Evolutionary conservation across 2,329 filamentous ascomycete species (phyloP), one percentile per base, ranked within the genome.

Genomic region (Penicillium sp.): DNA sequence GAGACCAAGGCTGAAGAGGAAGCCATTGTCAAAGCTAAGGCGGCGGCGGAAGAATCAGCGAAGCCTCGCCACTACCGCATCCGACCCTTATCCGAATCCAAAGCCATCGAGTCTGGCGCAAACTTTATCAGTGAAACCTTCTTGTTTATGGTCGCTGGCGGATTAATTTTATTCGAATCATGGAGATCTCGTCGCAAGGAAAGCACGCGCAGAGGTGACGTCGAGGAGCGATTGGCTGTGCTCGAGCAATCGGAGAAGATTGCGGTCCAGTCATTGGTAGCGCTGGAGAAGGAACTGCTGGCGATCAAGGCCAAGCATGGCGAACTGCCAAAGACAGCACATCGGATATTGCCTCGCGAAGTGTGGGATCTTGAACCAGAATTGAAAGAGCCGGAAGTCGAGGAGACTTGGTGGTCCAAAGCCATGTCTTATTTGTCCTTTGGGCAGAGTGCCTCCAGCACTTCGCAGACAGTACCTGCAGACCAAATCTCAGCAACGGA

Each of bases 111-210:
- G 62, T 78, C 80, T 32, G 84, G 83, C 3, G 84, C 83, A 3
- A 86, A 83, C 54, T 87, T 87, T 60, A 83, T 84, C 42, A 81
- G 81, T 28, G 83, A 87, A 61, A 70, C 80, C 0, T 87, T 87
- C 62, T 75, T 87, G 33, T 86, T 87, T 58, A 59, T 76, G 3
- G 84, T 87, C 10, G 84, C 81, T 1, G 82, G 81, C 5, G 72
- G 78, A 0, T 67, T 86, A 51, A 81, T 87, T 39, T 65, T 86
- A 0, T 81, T 81, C 46, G 83, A 87, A 61, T 77, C 78, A 18
- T 81, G 77, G 76, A 71, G 83, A 47, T 79, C 80, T 27, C 73
- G 81, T 45, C 74, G 79, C 51, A 87, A 86, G 63, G 82, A 82
- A 53, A 78, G 71, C 42, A 79, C 74, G 20, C 72, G 81, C 42